phyloP scores from a whole-genome alignment of 2,329 filamentous ascomycete species.

The Exophiala mesophila region DNA sequence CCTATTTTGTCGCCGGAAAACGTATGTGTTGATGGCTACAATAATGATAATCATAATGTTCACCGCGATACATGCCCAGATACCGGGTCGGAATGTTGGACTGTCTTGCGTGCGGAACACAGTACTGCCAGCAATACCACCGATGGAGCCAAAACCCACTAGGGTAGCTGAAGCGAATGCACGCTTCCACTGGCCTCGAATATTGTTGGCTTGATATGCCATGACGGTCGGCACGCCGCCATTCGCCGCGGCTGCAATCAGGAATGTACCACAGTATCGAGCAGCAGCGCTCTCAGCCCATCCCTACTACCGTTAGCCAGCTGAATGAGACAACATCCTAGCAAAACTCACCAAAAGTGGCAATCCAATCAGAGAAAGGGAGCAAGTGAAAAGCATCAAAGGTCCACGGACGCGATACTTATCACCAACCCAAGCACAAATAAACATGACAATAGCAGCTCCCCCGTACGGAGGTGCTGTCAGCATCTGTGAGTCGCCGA shows the following conservation, averaged over 20 bases:
- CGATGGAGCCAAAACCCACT: constrained; percentile 51
- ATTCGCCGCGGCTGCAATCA: constrained; percentile 68
- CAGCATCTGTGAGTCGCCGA: constrained; percentile 64
- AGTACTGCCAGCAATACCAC: constrained; percentile 68
- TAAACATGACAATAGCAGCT: too few relatives aligned
- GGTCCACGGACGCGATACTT: constrained; percentile 61
- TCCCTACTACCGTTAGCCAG: too few relatives aligned
- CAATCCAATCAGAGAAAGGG: constrained; percentile 60
- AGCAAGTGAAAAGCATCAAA: constrained; percentile 68
- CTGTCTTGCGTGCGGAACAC: constrained; percentile 56
- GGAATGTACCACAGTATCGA: constrained; percentile 69
- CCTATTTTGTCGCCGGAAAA: constrained; percentile 49
- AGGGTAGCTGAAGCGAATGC: constrained; percentile 43
- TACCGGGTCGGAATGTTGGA: constrained; percentile 27
- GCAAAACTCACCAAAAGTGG: constrained; percentile 64
- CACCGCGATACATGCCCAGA: constrained; percentile 1
- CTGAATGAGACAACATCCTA: constrained; percentile 60
- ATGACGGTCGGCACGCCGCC: constrained; percentile 69
- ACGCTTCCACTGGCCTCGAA: constrained; percentile 82
- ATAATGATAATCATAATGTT: neutral
- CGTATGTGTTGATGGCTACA: constrained; percentile 46
- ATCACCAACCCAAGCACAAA: constrained; percentile 67
- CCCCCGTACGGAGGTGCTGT: too few relatives aligned
- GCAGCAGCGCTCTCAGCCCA: too few relatives aligned
- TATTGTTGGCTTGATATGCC: constrained; percentile 81